Base-by-base conservation (phyloP, 2,329 filamentous ascomycete genomes). In the Atkinsonella hypoxylon region DNA sequence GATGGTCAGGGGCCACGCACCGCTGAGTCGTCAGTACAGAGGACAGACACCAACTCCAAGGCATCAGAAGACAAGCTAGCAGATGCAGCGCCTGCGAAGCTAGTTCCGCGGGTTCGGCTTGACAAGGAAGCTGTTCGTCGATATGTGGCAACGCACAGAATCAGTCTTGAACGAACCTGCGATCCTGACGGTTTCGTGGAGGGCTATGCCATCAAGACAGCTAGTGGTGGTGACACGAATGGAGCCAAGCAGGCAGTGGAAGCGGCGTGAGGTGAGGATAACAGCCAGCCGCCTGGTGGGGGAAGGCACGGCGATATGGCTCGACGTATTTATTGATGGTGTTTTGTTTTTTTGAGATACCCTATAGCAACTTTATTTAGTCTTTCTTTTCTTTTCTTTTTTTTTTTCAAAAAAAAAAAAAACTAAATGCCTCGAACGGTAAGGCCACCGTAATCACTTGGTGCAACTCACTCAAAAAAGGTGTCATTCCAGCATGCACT, bases 171-270 rank as follows among this genome's bases (percentile, higher is more conserved):
- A 49, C 77, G 76, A 59, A 76, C 82, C 1, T 87, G 93, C 48
- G 83, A 87, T 64, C 77, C 83, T 5, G 76, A 82, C 1, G 89
- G 87, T 1, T 95, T 95, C 57, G 67, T 84, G 7, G 79, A 83
- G 54, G 77, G 80, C 49, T 86, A 85, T 64, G 79, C 79, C 12
- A 67, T 76, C 46, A 76, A 72, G 59, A 54, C 59, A 30, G 65
- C 62, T 4, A 63, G 63, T 51, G 62, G 53, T 11, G 61, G 57
- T 6, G 65, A 66, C 13, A 67, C 64, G 11, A 69, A 70, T 4
- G 56, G 56, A 0, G 59, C 57, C 15, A 55, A 60, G 15, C 56
- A 58, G 4, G 54, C 53, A 15, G 56, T 52, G 9, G 54, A 54
- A 52, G 52, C 53, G 26, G 48, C 34, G 32, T 45, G 47, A 41